These are phyloP conservation scores for Fusarium sp. DNA, from an alignment of 2,329 filamentous ascomycete species.

Conservation along the genomic window DNA sequence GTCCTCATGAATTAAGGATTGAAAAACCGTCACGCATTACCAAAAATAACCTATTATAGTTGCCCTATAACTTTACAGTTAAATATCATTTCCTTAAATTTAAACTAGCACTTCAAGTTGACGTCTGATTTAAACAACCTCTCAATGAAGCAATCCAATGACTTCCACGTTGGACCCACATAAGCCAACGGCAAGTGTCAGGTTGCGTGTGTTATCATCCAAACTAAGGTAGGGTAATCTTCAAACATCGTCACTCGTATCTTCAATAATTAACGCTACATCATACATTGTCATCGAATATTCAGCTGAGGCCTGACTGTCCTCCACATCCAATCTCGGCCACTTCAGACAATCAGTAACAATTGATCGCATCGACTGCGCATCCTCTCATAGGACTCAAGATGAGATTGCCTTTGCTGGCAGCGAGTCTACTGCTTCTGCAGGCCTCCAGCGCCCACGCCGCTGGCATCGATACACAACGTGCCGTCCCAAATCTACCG, in stretches of 20 bases:
- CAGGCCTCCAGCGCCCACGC: slow-evolving; percentile 45
- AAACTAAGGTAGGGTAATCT: slow-evolving; percentile 1
- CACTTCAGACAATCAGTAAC: slow-evolving; percentile 2
- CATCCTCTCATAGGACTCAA: slow-evolving; percentile 3
- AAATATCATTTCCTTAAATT: too few relatives aligned
- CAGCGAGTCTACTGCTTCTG: slow-evolving; percentile 43
- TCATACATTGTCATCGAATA: slow-evolving; percentile 21
- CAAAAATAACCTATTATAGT: too few relatives aligned
- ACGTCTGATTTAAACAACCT: too few relatives aligned
- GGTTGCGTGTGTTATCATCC: background rate
- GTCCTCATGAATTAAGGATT: too few relatives aligned
- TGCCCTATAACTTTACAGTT: too few relatives aligned
- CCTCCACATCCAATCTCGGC: background rate
- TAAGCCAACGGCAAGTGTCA: slow-evolving; percentile 7
- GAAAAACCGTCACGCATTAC: too few relatives aligned
- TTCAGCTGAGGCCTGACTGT: slow-evolving; percentile 9
- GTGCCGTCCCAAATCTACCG: slow-evolving; percentile 30
- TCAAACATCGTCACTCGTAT: slow-evolving; percentile 20
- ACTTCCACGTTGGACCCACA: slow-evolving; percentile 9
- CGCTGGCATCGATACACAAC: slow-evolving; percentile 48
- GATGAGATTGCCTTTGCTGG: slow-evolving; percentile 46
- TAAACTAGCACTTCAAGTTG: too few relatives aligned
- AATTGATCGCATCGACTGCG: slow-evolving; percentile 11
- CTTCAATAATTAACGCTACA: slow-evolving; percentile 22
- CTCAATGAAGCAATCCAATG: background rate